Base-by-base conservation (phyloP, 805 yeast genomes). In the Zygoascus biomembranicola region DNA sequence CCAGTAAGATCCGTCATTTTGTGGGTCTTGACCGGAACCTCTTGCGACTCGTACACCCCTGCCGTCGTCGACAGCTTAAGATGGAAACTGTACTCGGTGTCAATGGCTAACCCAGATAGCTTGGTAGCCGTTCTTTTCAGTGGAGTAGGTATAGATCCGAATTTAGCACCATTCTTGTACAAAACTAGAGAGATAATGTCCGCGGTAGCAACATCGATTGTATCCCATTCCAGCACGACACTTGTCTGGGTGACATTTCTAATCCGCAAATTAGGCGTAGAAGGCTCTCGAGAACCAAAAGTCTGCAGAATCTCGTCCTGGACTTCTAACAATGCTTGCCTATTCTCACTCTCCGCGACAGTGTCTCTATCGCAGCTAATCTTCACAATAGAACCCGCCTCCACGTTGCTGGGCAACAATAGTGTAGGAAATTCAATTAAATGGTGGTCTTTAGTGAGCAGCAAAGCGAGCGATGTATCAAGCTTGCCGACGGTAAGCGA, bases 371-470 rank as follows among this genome's bases (percentile, higher is more conserved):
- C 90, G 67, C 97, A 90, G 55, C 76, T 79, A 67, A 94, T 84
- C 62, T 85, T 85, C 50, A 94, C 88, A 51, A 94, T 85, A 11
- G 96, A 87, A 2, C 99, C 99, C 1, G 98, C 95, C 59, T 80
- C 78, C 37, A 90, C 94, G 42, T 92, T 90, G 61, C 84, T 86
- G 8, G 99, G 99, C 47, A 94, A 73, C 52, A 94, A 74, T 54
- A 92, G 82, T 2, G 98, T 89, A n/a, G 99, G 99, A 63, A 92
- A 94, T 65, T 94, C 99, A 59, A 94, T 90, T 57, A 92, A 76
- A 66, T 90, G 96, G 68, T 92, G 98, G 67, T 92, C 94, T 53
- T 85, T 80, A 18, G 99, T 92, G 41, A 95, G 78, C 46, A 94
- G 75, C 47, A 94, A 75, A 32, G 98, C 98, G 67, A 94, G 75